Conservation (phyloP, 768 basidiomycete species). For the Postia placenta region DNA sequence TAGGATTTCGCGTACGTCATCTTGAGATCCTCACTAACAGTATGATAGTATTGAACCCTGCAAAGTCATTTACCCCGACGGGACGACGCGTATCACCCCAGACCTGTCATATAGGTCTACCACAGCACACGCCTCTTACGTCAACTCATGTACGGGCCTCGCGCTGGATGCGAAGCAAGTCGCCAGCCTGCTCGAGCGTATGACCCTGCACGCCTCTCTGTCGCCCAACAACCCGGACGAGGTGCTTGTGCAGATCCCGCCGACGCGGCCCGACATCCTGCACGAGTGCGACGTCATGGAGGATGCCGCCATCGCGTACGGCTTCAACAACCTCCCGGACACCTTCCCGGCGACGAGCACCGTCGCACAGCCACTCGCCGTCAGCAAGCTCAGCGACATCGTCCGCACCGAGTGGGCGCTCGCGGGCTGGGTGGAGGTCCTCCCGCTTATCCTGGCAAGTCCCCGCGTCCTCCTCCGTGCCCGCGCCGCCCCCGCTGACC, state of each 20-base stretch:
- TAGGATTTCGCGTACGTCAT: slow-evolving; percentile 31
- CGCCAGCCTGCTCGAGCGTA: slow-evolving; percentile 67
- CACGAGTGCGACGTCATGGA: slow-evolving; percentile 99
- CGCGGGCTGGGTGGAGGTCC: slow-evolving; percentile 93
- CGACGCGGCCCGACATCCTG: slow-evolving; percentile 97
- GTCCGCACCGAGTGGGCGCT: slow-evolving; percentile 88
- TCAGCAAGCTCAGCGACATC: slow-evolving; percentile 87
- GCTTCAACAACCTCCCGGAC: slow-evolving; percentile 93
- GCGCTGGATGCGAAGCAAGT: slow-evolving; percentile 60
- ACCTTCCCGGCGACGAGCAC: slow-evolving; percentile 92
- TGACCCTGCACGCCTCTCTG: slow-evolving; percentile 63
- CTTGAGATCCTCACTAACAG: not conserved
- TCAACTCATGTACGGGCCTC: slow-evolving; percentile 94
- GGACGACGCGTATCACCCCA: slow-evolving; percentile 70
- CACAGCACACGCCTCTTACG: slow-evolving; percentile 77
- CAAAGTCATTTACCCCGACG: slow-evolving; percentile 74
- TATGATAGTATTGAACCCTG: slow-evolving; percentile 83
- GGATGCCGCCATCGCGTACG: slow-evolving; percentile 95
- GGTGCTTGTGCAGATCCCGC: slow-evolving; percentile 72
- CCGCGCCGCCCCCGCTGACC: not conserved
- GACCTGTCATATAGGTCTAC: slow-evolving; percentile 70
- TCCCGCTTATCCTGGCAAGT: slow-evolving; percentile 88
- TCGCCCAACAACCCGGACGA: slow-evolving; percentile 56
- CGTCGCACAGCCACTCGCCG: slow-evolving; percentile 84
- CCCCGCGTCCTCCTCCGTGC: not conserved